A percentile compares a stretch with the other conserved stretches of the same genome.
Evolutionary conservation across 169 alveolate genomes (phyloP).

Genomic region (Cryptosporidium ryanae): DNA sequence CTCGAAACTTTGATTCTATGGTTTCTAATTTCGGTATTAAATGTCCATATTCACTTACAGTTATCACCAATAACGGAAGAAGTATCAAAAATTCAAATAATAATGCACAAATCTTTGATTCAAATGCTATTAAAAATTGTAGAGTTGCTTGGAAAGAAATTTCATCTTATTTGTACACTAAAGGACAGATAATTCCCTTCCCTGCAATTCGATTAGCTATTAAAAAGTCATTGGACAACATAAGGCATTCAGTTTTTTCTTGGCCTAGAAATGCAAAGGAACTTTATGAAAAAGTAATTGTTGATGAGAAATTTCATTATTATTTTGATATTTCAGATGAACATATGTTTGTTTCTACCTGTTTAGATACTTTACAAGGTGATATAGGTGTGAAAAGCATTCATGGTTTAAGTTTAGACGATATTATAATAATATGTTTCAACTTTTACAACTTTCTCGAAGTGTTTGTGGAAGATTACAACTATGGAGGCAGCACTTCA

Average conservation of each 20-base stretch:
- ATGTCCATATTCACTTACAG: slow-evolving; percentile 58
- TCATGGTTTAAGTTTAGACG: slow-evolving; percentile 53
- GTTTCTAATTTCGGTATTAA: slow-evolving; percentile 43
- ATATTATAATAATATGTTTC: slow-evolving; percentile 52
- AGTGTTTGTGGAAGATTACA: slow-evolving; percentile 17
- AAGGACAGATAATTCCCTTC: slow-evolving; percentile 56
- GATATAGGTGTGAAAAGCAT: slow-evolving; percentile 22
- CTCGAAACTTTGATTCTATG: slow-evolving; percentile 16
- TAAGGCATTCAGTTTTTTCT: background rate
- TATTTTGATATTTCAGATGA: slow-evolving; percentile 52
- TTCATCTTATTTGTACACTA: slow-evolving; percentile 57
- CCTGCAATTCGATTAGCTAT: slow-evolving; percentile 53
- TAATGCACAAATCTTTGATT: slow-evolving; percentile 13
- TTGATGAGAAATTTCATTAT: background rate
- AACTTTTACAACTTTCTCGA: slow-evolving; percentile 32
- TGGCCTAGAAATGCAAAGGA: slow-evolving; percentile 64
- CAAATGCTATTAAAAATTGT: slow-evolving; percentile 30
- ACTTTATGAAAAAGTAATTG: slow-evolving; percentile 9
- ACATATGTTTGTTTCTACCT: slow-evolving; percentile 43
- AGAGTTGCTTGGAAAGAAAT: slow-evolving; percentile 70
- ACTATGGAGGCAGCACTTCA: slow-evolving; percentile 13
- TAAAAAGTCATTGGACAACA: slow-evolving; percentile 32
- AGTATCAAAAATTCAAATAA: background rate
- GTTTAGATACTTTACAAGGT: slow-evolving; percentile 31
- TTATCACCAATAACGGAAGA: background rate